phyloP scores from a whole-genome alignment of 352 stramenopile species.

The Globisporangium middletonii region DNA sequence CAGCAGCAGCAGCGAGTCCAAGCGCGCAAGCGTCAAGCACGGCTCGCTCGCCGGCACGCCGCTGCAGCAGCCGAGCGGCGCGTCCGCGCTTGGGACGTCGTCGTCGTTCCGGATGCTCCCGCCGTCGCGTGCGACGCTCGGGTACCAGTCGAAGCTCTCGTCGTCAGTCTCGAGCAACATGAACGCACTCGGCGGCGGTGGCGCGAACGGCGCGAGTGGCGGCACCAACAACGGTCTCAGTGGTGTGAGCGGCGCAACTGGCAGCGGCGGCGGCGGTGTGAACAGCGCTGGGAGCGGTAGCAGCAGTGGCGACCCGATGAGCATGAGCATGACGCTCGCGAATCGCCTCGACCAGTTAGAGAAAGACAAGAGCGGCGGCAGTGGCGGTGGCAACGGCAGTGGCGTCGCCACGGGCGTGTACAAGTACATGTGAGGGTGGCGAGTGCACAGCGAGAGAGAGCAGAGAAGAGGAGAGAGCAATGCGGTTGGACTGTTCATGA shows the following conservation, averaged over 20 bases:
- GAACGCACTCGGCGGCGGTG: constrained; percentile 16
- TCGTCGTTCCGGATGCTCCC: constrained; percentile 14
- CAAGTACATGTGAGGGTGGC: constrained; percentile 16
- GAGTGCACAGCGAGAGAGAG: neutral
- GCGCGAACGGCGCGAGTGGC: constrained; percentile 3
- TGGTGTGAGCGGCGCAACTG: constrained; percentile 6
- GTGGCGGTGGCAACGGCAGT: neutral
- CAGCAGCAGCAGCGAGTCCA: neutral
- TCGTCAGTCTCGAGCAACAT: constrained; percentile 27
- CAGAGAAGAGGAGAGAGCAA: neutral
- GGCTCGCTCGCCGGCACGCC: constrained; percentile 11
- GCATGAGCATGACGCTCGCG: constrained; percentile 35
- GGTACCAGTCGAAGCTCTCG: constrained; percentile 16
- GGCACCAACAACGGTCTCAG: neutral
- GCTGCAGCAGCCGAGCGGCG: constrained; percentile 4
- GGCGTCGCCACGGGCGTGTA: constrained; percentile 8
- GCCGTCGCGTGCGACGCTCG: constrained; percentile 17
- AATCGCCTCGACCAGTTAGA: constrained; percentile 75
- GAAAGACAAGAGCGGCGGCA: constrained; percentile 38
- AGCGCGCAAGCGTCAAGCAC: constrained; percentile 9
- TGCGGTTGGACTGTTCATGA: neutral
- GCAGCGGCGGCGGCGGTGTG: constrained; percentile 5
- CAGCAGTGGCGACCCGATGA: constrained; percentile 10
- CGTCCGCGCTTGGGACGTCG: neutral
- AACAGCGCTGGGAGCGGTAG: constrained; percentile 15